A percentile compares a stretch with the other conserved stretches of the same genome.
phyloP scores from a whole-genome alignment of 495 filamentous ascomycete genomes.

The Lindgomyces ingoldianus region DNA sequence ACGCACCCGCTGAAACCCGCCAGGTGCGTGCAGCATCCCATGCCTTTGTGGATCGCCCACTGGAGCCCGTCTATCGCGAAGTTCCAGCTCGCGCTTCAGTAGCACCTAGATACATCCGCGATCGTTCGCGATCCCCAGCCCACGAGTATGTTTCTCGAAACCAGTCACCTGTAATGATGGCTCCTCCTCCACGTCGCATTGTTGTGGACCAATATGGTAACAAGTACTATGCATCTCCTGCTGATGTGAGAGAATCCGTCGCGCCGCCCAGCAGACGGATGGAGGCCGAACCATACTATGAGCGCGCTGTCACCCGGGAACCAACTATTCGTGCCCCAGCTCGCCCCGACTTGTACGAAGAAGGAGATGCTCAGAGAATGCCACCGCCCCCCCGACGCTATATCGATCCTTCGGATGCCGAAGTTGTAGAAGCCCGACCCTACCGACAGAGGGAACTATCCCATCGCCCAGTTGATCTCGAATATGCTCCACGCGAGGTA shows the following conservation, averaged over 20 bases:
- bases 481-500: slow-evolving; percentile 25
- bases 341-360: slow-evolving; percentile 34
- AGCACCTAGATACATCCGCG: slow-evolving; percentile 50
- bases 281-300: slow-evolving; percentile 35
- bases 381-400: slow-evolving; percentile 50
- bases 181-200: slow-evolving; percentile 40
- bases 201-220: slow-evolving; percentile 46
- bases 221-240: slow-evolving; percentile 40
- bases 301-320: slow-evolving; percentile 39
- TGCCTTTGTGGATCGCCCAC: slow-evolving; percentile 55
- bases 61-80: slow-evolving; percentile 60
- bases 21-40: slow-evolving; percentile 61
- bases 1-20: slow-evolving; percentile 16
- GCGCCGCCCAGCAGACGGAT: slow-evolving; percentile 37
- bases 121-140: slow-evolving; percentile 59
- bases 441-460: slow-evolving; percentile 58
- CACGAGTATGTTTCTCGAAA: slow-evolving; percentile 35
- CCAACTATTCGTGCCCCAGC: slow-evolving; percentile 24
- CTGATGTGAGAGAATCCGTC: slow-evolving; percentile 36
- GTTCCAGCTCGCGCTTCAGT: slow-evolving; percentile 46
- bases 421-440: slow-evolving; percentile 46
- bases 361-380: slow-evolving; percentile 41
- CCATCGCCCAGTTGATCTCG: slow-evolving; percentile 48
- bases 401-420: slow-evolving; percentile 57
- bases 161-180: slow-evolving; percentile 34